Evolutionary conservation across 2,329 filamentous ascomycete genomes (phyloP).

Genomic region (Colletotrichum paranaense): DNA sequence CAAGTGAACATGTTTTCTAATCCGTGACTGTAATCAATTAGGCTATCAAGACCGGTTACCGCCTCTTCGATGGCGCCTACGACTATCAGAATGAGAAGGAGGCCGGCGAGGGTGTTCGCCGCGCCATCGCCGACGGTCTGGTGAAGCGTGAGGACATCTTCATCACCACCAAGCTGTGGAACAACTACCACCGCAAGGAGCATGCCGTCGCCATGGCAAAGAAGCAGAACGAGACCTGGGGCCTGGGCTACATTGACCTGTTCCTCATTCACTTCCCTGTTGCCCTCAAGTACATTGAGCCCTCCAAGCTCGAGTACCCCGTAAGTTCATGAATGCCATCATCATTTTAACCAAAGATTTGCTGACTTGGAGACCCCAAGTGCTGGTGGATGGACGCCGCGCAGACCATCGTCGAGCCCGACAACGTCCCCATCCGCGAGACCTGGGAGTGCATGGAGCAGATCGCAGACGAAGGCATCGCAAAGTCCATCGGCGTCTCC

Average conservation of each 20-base stretch:
- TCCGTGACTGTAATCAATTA: constrained; percentile 1
- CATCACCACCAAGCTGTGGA: constrained; percentile 88
- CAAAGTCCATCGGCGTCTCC: constrained; percentile 68
- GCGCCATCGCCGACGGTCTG: constrained; percentile 65
- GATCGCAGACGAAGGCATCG: constrained; percentile 59
- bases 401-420: constrained; percentile 50
- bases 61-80: constrained; percentile 64
- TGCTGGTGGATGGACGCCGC: constrained; percentile 54
- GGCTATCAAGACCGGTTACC: constrained; percentile 64
- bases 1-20: neutral
- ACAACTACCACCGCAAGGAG: constrained; percentile 76
- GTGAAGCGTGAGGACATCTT: constrained; percentile 83
- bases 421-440: constrained; percentile 57
- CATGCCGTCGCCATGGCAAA: constrained; percentile 71
- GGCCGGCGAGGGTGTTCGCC: constrained; percentile 72
- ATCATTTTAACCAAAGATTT: neutral
- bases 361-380: constrained; percentile 18
- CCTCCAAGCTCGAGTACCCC: constrained; percentile 52
- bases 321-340: constrained; percentile 34
- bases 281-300: constrained; percentile 55
- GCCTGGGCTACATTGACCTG: constrained; percentile 75
- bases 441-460: constrained; percentile 73
- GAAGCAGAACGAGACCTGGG: constrained; percentile 71
- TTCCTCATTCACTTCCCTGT: constrained; percentile 75
- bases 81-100: constrained; percentile 74